These are phyloP conservation scores for Wickerhamiella domercqiae DNA, from an alignment of 805 yeast species.

Conservation along the genomic window DNA sequence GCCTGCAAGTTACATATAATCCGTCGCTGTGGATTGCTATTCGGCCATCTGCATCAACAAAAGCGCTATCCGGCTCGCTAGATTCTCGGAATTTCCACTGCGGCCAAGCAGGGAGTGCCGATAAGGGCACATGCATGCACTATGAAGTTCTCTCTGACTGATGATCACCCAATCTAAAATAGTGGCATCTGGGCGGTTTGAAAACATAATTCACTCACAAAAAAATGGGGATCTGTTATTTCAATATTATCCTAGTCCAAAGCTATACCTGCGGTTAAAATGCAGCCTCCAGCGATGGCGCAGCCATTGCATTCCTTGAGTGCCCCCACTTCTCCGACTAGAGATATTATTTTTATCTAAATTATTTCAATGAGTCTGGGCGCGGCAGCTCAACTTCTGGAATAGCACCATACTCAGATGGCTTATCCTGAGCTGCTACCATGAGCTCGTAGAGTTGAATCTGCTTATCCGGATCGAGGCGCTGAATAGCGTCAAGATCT, in stretches of 20 bases:
- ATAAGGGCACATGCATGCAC: constrained; percentile 1
- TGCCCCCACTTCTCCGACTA: no score
- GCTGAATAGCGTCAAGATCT: constrained; percentile 50
- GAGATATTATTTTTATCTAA: no score
- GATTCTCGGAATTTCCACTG: constrained; percentile 4
- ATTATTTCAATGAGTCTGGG: no score
- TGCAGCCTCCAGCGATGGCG: no score
- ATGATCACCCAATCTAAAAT: no score
- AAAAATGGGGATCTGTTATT: no score
- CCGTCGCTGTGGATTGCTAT: not conserved
- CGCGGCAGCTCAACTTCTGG: constrained; percentile 10
- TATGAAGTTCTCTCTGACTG: no score
- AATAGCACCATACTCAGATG: constrained; percentile 25
- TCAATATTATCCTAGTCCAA: no score
- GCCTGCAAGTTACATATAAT: not conserved
- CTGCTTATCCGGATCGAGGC: constrained; percentile 82
- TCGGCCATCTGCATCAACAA: not conserved
- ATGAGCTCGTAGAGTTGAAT: constrained; percentile 43
- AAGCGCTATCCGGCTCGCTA: not conserved
- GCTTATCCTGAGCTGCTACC: constrained; percentile 28
- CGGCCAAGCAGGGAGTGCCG: constrained; percentile 5
- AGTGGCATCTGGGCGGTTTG: no score
- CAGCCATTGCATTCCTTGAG: no score
- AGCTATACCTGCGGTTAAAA: no score
- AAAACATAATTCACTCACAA: no score